A percentile compares a stretch with the other conserved stretches of the same genome.
Evolutionary conservation across 805 yeast genomes (phyloP).

Genomic region (Candida coleopterorum): DNA sequence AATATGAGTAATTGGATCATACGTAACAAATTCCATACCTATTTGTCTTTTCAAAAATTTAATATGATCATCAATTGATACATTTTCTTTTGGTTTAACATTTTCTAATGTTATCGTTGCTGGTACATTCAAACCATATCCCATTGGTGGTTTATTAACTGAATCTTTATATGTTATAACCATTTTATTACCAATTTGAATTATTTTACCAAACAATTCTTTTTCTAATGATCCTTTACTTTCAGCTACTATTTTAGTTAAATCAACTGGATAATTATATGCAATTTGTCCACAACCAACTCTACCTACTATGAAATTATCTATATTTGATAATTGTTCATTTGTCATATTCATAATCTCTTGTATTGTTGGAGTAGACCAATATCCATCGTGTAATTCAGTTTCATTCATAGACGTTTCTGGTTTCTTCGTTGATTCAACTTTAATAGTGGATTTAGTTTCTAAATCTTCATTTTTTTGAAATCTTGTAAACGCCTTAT

Average conservation of each 20-base stretch:
- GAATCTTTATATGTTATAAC: conserved; percentile 62
- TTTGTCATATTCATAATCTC: conserved; percentile 41
- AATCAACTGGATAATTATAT: conserved; percentile 64
- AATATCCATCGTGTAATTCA: conserved; percentile 43
- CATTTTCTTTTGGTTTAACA: conserved; percentile 46
- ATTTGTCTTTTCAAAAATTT: conserved; percentile 45
- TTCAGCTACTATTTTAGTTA: conserved; percentile 44
- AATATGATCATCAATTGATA: conserved; percentile 44
- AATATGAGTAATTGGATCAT: conserved; percentile 65
- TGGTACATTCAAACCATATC: conserved; percentile 71
- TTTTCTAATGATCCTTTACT: conserved; percentile 32
- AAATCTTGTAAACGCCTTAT: conserved; percentile 9
- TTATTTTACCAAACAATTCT: conserved; percentile 33
- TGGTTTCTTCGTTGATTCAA: conserved; percentile 11
- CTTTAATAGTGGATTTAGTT: conserved; percentile 3
- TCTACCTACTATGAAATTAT: conserved; percentile 66
- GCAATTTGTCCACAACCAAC: conserved; percentile 64
- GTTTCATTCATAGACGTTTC: conserved; percentile 10
- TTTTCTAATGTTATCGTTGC: conserved; percentile 67
- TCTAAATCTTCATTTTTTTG: conserved; percentile 8
- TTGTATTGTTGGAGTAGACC: conserved; percentile 65
- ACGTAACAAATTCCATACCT: conserved; percentile 78
- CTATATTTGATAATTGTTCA: conserved; percentile 49
- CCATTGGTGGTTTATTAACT: conserved; percentile 52
- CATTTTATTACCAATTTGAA: conserved; percentile 42